A percentile compares a stretch with the other conserved stretches of the same genome.
These are phyloP conservation scores for Picea glauca DNA, from an alignment of 75 land plant species.

Conservation along the genomic window DNA sequence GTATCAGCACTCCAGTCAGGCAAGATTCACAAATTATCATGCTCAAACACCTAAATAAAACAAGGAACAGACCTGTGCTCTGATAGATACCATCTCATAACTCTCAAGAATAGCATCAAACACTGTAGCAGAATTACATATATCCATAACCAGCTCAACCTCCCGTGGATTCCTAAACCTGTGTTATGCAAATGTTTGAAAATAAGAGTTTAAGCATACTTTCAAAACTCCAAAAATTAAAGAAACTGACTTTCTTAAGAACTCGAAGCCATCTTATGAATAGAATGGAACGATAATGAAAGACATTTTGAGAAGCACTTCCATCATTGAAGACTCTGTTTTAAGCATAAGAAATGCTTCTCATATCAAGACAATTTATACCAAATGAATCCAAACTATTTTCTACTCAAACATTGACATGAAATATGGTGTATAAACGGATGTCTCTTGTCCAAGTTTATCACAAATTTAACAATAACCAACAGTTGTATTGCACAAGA, in stretches of 20 bases:
- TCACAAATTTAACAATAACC: neutral
- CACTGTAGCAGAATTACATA: slow-evolving; percentile 3
- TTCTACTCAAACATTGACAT: neutral
- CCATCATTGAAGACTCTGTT: neutral
- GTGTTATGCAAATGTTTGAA: slow-evolving; percentile 11
- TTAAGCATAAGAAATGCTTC: neutral
- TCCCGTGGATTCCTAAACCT: slow-evolving; percentile 27
- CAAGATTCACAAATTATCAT: neutral
- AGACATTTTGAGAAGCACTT: neutral
- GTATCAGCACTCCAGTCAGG: neutral
- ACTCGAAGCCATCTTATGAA: neutral
- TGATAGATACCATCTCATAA: slow-evolving; percentile 21
- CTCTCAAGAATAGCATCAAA: slow-evolving; percentile 15
- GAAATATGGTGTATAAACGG: neutral
- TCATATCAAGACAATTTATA: neutral
- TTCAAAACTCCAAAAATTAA: neutral
- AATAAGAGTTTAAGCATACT: neutral
- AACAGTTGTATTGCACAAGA: neutral
- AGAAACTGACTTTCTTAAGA: neutral
- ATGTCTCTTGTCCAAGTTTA: neutral
- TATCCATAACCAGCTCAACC: slow-evolving; percentile 19
- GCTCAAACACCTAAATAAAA: neutral
- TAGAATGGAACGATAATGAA: neutral
- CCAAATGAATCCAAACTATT: neutral
- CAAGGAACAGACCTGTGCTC: slow-evolving; percentile 17